Percentiles rank a stretch among this genome's conserved stretches.
These are phyloP conservation scores for Mycena belliarum DNA, from an alignment of 768 basidiomycete genomes.

Conservation along the genomic window DNA sequence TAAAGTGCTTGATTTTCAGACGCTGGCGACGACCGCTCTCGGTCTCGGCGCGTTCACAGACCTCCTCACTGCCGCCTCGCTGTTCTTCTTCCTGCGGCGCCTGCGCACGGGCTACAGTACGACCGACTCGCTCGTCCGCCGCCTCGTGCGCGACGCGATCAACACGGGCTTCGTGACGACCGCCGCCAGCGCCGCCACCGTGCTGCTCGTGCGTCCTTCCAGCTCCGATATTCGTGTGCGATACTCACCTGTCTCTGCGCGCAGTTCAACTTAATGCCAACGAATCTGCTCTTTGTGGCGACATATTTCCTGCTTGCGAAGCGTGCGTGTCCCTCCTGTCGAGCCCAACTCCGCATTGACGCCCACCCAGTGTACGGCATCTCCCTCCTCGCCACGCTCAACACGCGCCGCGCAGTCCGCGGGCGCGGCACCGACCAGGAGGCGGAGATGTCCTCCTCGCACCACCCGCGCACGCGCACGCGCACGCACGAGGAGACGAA, in stretches of 20 bases:
- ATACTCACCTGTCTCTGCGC: too few species aligned
- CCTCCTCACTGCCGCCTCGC: constrained; percentile 53
- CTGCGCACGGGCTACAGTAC: constrained; percentile 54
- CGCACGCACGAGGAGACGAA: constrained; percentile 43
- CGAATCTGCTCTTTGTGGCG: constrained; percentile 59
- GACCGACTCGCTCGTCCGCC: constrained; percentile 63
- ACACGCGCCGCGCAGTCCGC: constrained; percentile 55
- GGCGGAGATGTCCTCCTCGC: constrained; percentile 21
- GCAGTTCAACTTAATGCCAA: constrained; percentile 57
- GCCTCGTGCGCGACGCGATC: constrained; percentile 59
- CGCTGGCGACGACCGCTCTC: constrained; percentile 53
- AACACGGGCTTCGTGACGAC: constrained; percentile 66
- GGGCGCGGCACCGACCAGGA: constrained; percentile 58
- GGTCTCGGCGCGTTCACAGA: constrained; percentile 58
- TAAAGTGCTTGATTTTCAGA: constrained; percentile 29
- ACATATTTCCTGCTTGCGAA: constrained; percentile 70
- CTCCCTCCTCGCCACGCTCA: constrained; percentile 66
- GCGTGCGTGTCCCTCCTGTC: constrained; percentile 38
- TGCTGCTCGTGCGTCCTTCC: constrained; percentile 63
- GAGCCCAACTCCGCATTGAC: background rate
- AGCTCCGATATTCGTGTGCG: constrained; percentile 23
- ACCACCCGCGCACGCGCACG: constrained; percentile 24
- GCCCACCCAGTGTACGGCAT: constrained; percentile 43
- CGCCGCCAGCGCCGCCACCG: constrained; percentile 48
- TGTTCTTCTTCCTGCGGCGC: constrained; percentile 60